Percentiles rank a stretch among this genome's conserved stretches.
phyloP scores from a whole-genome alignment of 805 yeast genomes.

The Hanseniaspora lachancei region DNA sequence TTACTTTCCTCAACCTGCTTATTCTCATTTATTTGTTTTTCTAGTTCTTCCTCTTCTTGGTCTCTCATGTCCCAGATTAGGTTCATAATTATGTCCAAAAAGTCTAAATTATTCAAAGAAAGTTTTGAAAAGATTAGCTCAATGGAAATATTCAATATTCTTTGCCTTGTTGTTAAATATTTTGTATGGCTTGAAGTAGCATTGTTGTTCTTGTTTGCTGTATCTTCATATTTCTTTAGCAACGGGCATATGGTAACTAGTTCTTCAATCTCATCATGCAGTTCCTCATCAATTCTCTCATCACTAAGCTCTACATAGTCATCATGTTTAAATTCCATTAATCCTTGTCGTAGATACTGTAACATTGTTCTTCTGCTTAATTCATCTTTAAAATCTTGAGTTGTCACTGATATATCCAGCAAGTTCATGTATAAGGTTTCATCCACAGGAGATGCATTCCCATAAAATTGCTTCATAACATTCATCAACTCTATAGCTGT shows the following conservation, averaged over 20 bases:
- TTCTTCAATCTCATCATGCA: slow-evolving; percentile 48
- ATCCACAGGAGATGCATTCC: background rate
- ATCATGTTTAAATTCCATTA: slow-evolving; percentile 38
- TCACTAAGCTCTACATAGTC: slow-evolving; percentile 35
- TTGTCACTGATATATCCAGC: background rate
- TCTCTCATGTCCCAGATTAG: slow-evolving; percentile 76
- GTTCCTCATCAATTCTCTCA: slow-evolving; percentile 42
- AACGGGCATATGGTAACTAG: slow-evolving; percentile 1
- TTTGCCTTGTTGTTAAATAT: slow-evolving; percentile 42
- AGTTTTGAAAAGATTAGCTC: slow-evolving; percentile 45
- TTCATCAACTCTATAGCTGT: slow-evolving; percentile 9
- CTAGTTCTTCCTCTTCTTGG: slow-evolving; percentile 28
- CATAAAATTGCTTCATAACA: background rate
- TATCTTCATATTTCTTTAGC: slow-evolving; percentile 78
- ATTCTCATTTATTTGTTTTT: slow-evolving; percentile 15
- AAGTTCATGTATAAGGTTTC: slow-evolving; percentile 5
- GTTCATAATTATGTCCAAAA: slow-evolving; percentile 72
- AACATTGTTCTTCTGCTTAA: slow-evolving; percentile 57
- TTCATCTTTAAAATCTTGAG: slow-evolving; percentile 55
- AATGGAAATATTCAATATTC: slow-evolving; percentile 38
- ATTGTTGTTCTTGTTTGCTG: slow-evolving; percentile 47
- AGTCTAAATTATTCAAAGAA: slow-evolving; percentile 71
- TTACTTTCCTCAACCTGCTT: slow-evolving; percentile 16
- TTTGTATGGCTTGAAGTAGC: slow-evolving; percentile 48
- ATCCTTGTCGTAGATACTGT: slow-evolving; percentile 34